Base-by-base conservation (phyloP, 2,329 filamentous ascomycete species). In the Phialocephala sp. region DNA sequence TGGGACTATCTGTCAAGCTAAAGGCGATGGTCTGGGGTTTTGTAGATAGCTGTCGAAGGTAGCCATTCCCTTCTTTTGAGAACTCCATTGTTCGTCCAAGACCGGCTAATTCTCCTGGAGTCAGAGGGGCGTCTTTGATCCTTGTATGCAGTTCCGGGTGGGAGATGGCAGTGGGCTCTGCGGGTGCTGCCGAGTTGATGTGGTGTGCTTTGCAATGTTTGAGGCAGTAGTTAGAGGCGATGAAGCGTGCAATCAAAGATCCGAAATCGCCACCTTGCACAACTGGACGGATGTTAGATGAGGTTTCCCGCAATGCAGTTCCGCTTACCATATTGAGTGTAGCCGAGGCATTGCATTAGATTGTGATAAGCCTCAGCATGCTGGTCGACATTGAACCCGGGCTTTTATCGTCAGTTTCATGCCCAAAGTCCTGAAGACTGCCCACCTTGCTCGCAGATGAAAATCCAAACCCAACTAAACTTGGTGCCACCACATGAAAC, bases 11-110 rank as follows among this genome's bases (percentile, higher is more conserved):
- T 0, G 85, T 82, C 1, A 94, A 81, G 0, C 82, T 87, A 72
- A 91, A 92, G 0, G 88, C 89, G 0, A 94, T 73, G 0, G 91
- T 94, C 88, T 88, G 0, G 89, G 93, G 39, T 77, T 77, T 72
- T 91, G 89, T 60, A 24, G 62, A 8, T 45, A 64, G 66, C 65
- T 69, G 45, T 4, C 45, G 45, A 22, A 55, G 60, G 59, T 74
- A 74, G 1, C 69, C 72, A 24, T 36, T 59, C 11, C 72, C 70
- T 62, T 70, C 59, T 3, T 64, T 24, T 0, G 11, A 2, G 41
- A 74, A 74, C 64, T 66, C 69, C 9, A 64, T 6, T 2, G 66
- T 68, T 3, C 72, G 62, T 24, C 37, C 62, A 11, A 65, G 55
- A 8, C 66, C 63, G 24, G 39, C 59, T 3, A 63, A n/a, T 24